phyloP scores from a whole-genome alignment of 129 eudicot genomes.

The Erigeron canadensis region DNA sequence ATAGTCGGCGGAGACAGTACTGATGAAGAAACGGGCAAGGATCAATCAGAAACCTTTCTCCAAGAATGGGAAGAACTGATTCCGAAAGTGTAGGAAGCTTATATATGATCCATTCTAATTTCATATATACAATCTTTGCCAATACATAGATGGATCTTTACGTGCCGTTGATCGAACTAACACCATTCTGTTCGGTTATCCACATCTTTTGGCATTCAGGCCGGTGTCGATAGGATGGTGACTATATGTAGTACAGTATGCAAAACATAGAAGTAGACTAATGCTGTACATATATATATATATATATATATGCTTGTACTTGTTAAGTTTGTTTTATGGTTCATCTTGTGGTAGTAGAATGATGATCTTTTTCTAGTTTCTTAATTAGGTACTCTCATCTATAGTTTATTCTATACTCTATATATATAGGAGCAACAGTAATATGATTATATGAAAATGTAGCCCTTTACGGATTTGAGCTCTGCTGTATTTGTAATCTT shows the following conservation, averaged over 20 bases:
- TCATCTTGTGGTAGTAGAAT: too few relatives aligned
- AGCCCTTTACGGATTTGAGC: background rate
- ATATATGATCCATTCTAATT: background rate
- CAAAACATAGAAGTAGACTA: too few relatives aligned
- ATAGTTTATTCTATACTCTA: too few relatives aligned
- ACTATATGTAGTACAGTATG: too few relatives aligned
- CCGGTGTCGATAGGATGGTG: background rate
- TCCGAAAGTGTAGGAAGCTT: constrained; percentile 16
- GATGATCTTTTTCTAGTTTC: too few relatives aligned
- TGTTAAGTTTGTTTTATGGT: too few relatives aligned
- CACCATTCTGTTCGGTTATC: background rate
- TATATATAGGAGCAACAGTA: too few relatives aligned
- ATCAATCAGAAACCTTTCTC: constrained; percentile 45
- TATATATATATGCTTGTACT: too few relatives aligned
- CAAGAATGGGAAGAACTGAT: constrained; percentile 69
- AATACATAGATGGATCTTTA: background rate
- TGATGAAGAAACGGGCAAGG: constrained; percentile 8
- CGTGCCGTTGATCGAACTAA: background rate
- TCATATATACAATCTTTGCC: background rate
- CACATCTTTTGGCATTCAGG: background rate
- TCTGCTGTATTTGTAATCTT: too few relatives aligned
- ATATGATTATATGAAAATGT: too few relatives aligned
- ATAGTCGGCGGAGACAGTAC: constrained; percentile 50
- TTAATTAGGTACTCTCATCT: too few relatives aligned
- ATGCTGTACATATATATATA: too few relatives aligned